A percentile compares a stretch with the other conserved stretches of the same genome.
These are phyloP conservation scores for Debaryomyces hansenii DNA, from an alignment of 805 yeast species.

Conservation along the genomic window DNA sequence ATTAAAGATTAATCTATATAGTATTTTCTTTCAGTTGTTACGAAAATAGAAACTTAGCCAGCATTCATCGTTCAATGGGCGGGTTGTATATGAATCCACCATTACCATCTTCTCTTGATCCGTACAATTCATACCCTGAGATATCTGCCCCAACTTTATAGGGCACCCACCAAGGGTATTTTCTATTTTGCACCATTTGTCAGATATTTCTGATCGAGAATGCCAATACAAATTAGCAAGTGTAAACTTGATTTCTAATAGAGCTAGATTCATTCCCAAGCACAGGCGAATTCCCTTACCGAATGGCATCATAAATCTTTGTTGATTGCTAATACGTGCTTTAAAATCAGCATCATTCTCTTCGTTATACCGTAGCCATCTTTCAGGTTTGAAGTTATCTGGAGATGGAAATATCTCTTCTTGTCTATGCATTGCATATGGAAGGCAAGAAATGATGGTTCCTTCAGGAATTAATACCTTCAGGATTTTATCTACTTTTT, in stretches of 20 bases:
- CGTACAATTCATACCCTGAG: no score
- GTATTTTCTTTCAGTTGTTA: no score
- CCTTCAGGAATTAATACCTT: slow-evolving; percentile 46
- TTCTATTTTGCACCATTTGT: no score
- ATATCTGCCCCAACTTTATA: no score
- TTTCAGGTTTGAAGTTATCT: slow-evolving; percentile 52
- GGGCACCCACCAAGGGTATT: no score
- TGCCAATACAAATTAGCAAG: no score
- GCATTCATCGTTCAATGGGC: no score
- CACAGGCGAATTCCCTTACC: slow-evolving; percentile 78
- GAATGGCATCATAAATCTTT: slow-evolving; percentile 61
- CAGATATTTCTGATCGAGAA: no score
- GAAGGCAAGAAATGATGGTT: slow-evolving; percentile 61
- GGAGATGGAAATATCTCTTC: slow-evolving; percentile 51
- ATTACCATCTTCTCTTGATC: no score
- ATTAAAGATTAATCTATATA: no score
- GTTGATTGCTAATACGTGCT: slow-evolving; percentile 44
- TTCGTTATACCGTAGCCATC: slow-evolving; percentile 52
- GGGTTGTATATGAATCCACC: no score
- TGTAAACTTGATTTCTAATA: slow-evolving; percentile 47
- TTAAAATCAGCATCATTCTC: slow-evolving; percentile 34
- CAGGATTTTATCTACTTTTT: background rate
- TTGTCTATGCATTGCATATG: slow-evolving; percentile 62
- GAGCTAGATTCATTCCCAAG: slow-evolving; percentile 67
- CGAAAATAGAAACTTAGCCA: no score